Percentiles rank a stretch among this genome's conserved stretches.
Conservation (phyloP, 1,284 basidiomycete genomes). For the Heterobasidion parviporum region DNA sequence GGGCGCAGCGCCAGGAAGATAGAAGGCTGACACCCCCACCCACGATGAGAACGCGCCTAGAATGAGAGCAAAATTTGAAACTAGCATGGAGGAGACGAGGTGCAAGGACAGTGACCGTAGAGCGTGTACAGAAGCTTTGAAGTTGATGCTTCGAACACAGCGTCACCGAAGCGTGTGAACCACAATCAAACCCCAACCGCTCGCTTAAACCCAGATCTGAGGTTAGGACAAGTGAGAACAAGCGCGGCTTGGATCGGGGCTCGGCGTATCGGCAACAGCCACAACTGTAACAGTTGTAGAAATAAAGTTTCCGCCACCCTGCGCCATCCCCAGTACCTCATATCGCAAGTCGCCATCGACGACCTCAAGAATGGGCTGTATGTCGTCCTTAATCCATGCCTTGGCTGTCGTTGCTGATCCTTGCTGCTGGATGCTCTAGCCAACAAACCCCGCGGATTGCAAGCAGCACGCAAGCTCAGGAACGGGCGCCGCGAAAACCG, state of each 20-base stretch:
- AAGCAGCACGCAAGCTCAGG: slow-evolving; percentile 98
- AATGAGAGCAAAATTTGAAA: slow-evolving; percentile 1
- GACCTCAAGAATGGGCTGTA: slow-evolving; percentile 78
- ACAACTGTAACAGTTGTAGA: slow-evolving; percentile 20
- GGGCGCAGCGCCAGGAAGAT: slow-evolving; percentile 74
- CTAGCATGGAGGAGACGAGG: slow-evolving; percentile 3
- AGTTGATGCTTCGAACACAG: no score
- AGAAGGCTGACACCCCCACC: slow-evolving; percentile 41
- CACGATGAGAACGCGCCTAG: slow-evolving; percentile 11
- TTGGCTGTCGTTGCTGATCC: slow-evolving; percentile 14
- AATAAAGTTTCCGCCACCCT: slow-evolving; percentile 11
- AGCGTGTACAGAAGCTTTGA: not conserved
- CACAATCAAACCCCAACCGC: no score
- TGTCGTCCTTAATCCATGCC: slow-evolving; percentile 27
- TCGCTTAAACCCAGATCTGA: no score
- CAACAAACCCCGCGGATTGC: slow-evolving; percentile 98
- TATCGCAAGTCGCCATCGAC: slow-evolving; percentile 26
- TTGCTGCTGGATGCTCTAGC: slow-evolving; percentile 31
- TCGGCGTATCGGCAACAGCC: not conserved
- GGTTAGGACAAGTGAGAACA: no score
- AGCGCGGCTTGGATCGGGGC: not conserved
- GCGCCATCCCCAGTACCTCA: not conserved
- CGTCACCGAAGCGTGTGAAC: no score
- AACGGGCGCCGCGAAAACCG: slow-evolving; percentile 93
- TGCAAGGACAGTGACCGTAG: not conserved